Base-by-base conservation (phyloP, 805 yeast genomes). In the Candida incommunis region DNA sequence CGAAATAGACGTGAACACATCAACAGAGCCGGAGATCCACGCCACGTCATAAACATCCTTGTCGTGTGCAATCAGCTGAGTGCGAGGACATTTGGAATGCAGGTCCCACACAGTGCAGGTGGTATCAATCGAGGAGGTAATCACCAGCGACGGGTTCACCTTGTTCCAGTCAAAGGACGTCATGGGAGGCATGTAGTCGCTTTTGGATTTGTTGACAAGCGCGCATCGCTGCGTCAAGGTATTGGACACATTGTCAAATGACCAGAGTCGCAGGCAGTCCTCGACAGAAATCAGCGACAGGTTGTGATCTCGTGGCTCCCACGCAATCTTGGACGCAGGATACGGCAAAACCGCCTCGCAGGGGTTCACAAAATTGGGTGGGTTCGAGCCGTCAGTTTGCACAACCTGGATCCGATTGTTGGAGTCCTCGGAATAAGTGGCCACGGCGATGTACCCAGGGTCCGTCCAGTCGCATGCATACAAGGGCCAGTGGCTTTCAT, bases 31-130 rank as follows among this genome's bases (percentile, higher is more conserved):
- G 43, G 81, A 76, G 43, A 88, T 65, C 60, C 87, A 92, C 50
- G 82, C 75, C 24, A 88, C 97, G 60, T 92, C 98, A 60, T 76
- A 85, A 3, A 92, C 98, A 61, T 87, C 96, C 51, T 81, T 77
- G 60, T 92, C 98, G 62, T 92, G 98, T 0, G 98, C 97, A 51
- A 92, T 92, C 42, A 92, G 69, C 64, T 92, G 96, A 1, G 97
- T 90, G 58, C 82, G 83, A 15, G 94, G 95, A 3, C 70, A 66
- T 21, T 79, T 74, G 37, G 76, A 72, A 22, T 69, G 63, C 25
- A 87, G 61, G 63, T 92, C 97, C 97, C 98, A 92, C 2, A 87
- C 78, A 0, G 97, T 88, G 64, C 98, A 92, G 0, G 98, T 92
- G 1, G 98, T 92, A 63, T 92, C 98, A 9, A 90, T 84, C 20